phyloP scores from a whole-genome alignment of 129 eudicot species.

The Saussurea involucrata region DNA sequence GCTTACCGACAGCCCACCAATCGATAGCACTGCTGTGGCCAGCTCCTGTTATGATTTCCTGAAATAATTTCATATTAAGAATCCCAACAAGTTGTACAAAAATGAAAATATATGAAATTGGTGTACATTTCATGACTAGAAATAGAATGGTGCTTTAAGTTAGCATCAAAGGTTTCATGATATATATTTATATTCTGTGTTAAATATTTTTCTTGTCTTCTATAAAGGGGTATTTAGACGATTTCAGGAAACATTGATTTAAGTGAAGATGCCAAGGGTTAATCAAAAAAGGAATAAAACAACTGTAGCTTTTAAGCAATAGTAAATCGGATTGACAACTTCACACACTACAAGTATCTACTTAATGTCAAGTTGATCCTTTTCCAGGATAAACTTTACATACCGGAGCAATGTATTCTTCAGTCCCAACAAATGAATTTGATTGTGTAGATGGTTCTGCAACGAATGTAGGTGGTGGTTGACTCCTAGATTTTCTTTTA shows the following conservation, averaged over 20 bases:
- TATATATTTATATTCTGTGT: background rate
- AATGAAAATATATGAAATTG: background rate
- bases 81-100: background rate
- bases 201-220: background rate
- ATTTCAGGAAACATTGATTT: background rate
- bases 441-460: conserved; percentile 91
- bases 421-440: conserved; percentile 98
- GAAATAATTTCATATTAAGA: conserved; percentile 31
- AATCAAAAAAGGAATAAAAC: too few species aligned
- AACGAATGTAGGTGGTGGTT: conserved; percentile 77
- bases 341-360: background rate
- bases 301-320: background rate
- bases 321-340: background rate
- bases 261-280: background rate
- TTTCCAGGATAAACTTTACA: too few species aligned
- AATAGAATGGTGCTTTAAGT: background rate
- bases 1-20: conserved; percentile 99
- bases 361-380: too few species aligned
- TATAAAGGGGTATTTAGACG: background rate
- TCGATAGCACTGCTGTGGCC: conserved; percentile 98
- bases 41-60: conserved; percentile 96
- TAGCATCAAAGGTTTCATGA: background rate
- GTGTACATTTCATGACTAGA: background rate
- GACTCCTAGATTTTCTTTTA: conserved; percentile 67
- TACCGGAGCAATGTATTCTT: conserved; percentile 99